Evolutionary conservation across 352 stramenopile species (phyloP).

Genomic region (Thraustotheca clavata): DNA sequence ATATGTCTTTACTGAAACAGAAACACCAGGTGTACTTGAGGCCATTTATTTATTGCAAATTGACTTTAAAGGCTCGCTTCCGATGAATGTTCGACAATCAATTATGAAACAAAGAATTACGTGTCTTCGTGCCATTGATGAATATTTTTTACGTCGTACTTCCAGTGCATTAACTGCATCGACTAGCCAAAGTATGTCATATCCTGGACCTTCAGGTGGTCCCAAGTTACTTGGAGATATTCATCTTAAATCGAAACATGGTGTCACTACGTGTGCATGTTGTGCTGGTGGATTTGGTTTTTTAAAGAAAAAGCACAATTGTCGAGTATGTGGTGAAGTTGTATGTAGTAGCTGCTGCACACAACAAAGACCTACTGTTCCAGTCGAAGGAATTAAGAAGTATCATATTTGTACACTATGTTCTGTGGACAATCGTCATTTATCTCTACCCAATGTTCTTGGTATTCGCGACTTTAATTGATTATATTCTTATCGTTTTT

Average conservation of each 20-base stretch:
- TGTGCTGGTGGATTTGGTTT: conserved; percentile 53
- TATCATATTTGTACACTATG: conserved; percentile 79
- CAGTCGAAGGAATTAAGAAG: conserved; percentile 66
- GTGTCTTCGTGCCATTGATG: conserved; percentile 9
- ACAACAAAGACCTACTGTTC: conserved; percentile 24
- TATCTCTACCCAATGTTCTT: neutral
- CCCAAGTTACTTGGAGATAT: conserved; percentile 16
- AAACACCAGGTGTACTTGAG: conserved; percentile 68
- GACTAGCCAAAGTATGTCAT: neutral
- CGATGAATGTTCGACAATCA: neutral
- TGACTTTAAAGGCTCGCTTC: conserved; percentile 58
- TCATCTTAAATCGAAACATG: conserved; percentile 19
- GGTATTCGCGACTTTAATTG: neutral
- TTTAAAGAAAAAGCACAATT: conserved; percentile 69
- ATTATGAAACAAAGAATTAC: conserved; percentile 18
- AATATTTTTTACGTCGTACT: conserved; percentile 3
- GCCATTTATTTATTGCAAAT: conserved; percentile 79
- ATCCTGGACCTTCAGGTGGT: neutral
- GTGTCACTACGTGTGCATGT: conserved; percentile 6
- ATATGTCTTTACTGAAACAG: conserved; percentile 69
- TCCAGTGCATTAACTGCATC: neutral
- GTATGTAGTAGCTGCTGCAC: conserved; percentile 57
- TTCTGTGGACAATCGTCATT: conserved; percentile 29
- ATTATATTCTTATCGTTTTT: neutral
- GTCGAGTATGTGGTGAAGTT: conserved; percentile 63